phyloP scores from a whole-genome alignment of 306 rosid genomes.

The Gastrolobium bilobum region DNA sequence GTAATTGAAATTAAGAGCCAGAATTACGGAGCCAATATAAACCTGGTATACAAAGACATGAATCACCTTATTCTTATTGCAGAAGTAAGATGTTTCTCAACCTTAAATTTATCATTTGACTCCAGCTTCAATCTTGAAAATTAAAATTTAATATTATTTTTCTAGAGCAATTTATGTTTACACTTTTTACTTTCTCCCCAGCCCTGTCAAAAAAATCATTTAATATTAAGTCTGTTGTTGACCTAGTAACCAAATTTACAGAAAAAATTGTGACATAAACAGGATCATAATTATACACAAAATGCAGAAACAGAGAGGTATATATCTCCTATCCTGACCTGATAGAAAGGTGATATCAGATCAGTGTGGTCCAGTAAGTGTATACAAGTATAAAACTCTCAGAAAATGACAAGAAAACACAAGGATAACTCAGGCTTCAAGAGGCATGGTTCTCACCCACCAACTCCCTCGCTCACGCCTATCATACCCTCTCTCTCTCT shows the following conservation, averaged over 20 bases:
- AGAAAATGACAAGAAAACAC: background rate
- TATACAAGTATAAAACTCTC: background rate
- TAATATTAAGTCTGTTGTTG: constrained; percentile 4
- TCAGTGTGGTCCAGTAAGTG: background rate
- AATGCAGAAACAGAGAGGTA: no score
- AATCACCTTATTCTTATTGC: constrained; percentile 13
- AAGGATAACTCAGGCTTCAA: background rate
- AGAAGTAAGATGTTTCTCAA: constrained; percentile 1
- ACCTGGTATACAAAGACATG: constrained; percentile 2
- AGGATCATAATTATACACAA: background rate
- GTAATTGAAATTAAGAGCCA: background rate
- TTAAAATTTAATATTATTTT: constrained; percentile 8
- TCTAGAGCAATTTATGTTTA: background rate
- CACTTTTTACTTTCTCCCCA: background rate
- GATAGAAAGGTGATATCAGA: background rate
- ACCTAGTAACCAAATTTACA: background rate
- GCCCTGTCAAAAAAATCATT: background rate
- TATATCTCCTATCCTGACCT: constrained; percentile 4
- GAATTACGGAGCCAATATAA: constrained; percentile 16
- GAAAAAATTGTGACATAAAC: background rate
- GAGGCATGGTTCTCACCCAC: constrained; percentile 7
- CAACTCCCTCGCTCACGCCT: background rate
- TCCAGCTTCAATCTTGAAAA: constrained; percentile 15
- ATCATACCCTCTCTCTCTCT: background rate
- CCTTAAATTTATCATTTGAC: constrained; percentile 29